Evolutionary conservation across 441 rosid genomes (phyloP), one percentile per base, ranked within the genome.

Genomic region (Croton setiger): DNA sequence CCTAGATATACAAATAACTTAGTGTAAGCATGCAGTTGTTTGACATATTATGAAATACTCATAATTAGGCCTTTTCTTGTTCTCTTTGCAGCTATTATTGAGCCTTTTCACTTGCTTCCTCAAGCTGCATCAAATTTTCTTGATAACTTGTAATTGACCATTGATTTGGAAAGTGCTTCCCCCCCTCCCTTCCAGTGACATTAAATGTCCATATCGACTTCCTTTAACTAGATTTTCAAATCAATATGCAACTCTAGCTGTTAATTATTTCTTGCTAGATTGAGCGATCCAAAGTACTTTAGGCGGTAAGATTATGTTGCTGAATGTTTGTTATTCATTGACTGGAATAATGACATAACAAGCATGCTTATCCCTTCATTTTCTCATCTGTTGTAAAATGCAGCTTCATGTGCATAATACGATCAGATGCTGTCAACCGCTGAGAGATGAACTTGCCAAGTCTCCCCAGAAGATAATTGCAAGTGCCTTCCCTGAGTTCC

Each of bases 101-200:
- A 96, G 82, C 97, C 91, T 75, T 96, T 96, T 85, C 99, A 96
- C 81, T 79, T 96, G 84, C 99, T 96, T 79, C 99, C 99, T 53
- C 85, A 62, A 64, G 99, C 99, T 76, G 99, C 99, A 59, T 84
- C 96, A 17, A 89, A 88, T 79, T 96, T 96, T 80, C 96, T 96
- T 65, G 98, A 96, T 77, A 93, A 77, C 92, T 96, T 79, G 98
- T 96, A 57, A 88, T 79, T 96, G 80, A 93, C 96, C 23, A 91
- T 93, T 72, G 94, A 89, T 72, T 84, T 96, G 88, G 99, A 96
- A 80, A 94, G 89, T 52, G 94, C 97, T 66, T 93, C 93, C 70
- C 85, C 94, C 93, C 70, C 85, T 97, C 68, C 82, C 88, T 23
- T 87, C 87, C 80, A 96, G 99, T 70, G 99, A 89, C 83, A 91